Evolutionary conservation across 2,329 filamentous ascomycete species (phyloP), one percentile per base, ranked within the genome.

Genomic region (Aureobasidium sp.): DNA sequence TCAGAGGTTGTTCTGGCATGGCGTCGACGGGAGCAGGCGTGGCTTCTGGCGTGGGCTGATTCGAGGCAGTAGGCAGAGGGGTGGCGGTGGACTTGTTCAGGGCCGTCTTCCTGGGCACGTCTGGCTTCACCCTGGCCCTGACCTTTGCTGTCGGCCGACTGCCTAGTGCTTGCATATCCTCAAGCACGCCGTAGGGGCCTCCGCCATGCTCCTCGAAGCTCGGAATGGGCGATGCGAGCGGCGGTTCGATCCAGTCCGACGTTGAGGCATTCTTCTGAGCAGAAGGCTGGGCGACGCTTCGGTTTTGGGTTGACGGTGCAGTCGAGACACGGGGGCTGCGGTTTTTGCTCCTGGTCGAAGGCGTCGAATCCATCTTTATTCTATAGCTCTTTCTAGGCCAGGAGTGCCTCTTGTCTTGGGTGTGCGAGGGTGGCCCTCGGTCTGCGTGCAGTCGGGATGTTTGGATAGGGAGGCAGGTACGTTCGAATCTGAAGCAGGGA

Each of bases 141-240:
- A 83, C 74, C 65, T 81, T 78, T 42, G 77, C 70, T 19, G 76
- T 77, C 11, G 90, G 90, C 60, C 83, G 75, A 52, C 83, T 78
- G 35, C 90, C 90, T 53, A 95, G 72, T 22, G 90, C 84, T 50
- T 83, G 84, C 90, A 95, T 95, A 62, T 84, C 84, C 68, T 88
- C 84, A 55, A 94, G 74, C 16, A 94, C 86, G 58, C 87, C 87
- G 67, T 83, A 81, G 44, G 85, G 78, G 62, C 85, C 75, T 60
- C 93, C 78, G 39, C 86, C 86, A 66, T 79, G 75, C 60, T 95
- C 88, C 73, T 88, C 82, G 65, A 85, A 95, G 66, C 86, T 91
- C 10, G 90, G 76, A 41, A 72, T 72, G 41, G 76, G 74, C 42
- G 68, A 64, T 55, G 77, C 74, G 41, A 79, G 63, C 32, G 74